phyloP scores from a whole-genome alignment of 1,284 basidiomycete species.

The Gymnopus androsaceus region DNA sequence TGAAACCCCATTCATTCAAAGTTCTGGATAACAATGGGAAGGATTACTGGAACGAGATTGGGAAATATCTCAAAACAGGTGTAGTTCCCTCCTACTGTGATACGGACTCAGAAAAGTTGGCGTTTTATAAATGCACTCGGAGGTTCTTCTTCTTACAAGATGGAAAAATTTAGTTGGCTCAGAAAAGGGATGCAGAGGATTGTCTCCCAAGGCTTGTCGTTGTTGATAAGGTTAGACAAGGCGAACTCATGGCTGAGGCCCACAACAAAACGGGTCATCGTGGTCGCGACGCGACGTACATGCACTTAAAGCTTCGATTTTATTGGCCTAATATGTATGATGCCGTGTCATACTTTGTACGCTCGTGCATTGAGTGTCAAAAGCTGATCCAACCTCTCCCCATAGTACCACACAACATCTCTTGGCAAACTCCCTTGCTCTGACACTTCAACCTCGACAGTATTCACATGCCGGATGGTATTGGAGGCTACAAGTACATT shows the following conservation, averaged over 20 bases:
- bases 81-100: conserved; percentile 6
- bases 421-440: conserved; percentile 23
- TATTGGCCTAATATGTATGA: conserved; percentile 36
- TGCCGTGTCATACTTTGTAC: conserved; percentile 33
- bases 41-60: conserved; percentile 17
- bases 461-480: conserved; percentile 31
- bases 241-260: conserved; percentile 21
- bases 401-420: conserved; percentile 22
- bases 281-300: conserved; percentile 31
- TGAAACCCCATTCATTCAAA: conserved; percentile 2
- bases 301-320: conserved; percentile 23
- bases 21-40: conserved; percentile 8
- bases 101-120: conserved; percentile 3
- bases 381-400: conserved; percentile 19
- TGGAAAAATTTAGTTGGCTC: conserved; percentile 16
- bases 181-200: conserved; percentile 6
- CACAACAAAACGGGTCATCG: conserved; percentile 26
- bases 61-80: conserved; percentile 7
- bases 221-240: conserved; percentile 10
- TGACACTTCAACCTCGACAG: conserved; percentile 28
- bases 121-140: conserved; percentile 15
- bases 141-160: conserved; percentile 20
- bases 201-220: conserved; percentile 22
- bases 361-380: too few relatives aligned
- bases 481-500: conserved; percentile 26